phyloP scores from a whole-genome alignment of 1,284 basidiomycete species.

The Cryptococcus sp. region DNA sequence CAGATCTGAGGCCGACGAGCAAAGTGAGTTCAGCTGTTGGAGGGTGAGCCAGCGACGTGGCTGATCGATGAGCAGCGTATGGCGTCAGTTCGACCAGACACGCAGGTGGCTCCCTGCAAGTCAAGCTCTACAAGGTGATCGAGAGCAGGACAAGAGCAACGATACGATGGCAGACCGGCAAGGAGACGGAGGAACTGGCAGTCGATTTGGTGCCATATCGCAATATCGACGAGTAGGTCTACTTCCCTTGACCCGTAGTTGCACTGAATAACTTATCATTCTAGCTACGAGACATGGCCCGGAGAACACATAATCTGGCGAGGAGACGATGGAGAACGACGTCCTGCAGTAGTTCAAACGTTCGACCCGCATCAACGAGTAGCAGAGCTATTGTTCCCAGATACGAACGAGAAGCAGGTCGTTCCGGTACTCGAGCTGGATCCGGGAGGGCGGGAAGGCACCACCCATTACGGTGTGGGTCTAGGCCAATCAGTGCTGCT shows the following conservation, averaged over 20 bases:
- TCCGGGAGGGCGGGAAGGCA: conserved; percentile 56
- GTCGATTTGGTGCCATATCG: conserved; percentile 75
- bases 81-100: conserved; percentile 28
- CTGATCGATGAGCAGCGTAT: conserved; percentile 9
- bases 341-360: conserved; percentile 73
- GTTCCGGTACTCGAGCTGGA: conserved; percentile 86
- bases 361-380: conserved; percentile 73
- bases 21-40: conserved; percentile 11
- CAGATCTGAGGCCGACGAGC: conserved; percentile 18
- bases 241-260: not conserved
- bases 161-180: conserved; percentile 89
- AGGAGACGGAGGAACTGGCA: conserved; percentile 61
- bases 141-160: conserved; percentile 69
- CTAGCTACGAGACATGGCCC: conserved; percentile 61
- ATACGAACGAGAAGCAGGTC: conserved; percentile 58
- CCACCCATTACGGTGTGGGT: conserved; percentile 69
- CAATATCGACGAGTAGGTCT: conserved; percentile 53
- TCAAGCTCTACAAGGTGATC: conserved; percentile 65
- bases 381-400: conserved; percentile 55
- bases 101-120: conserved; percentile 50
- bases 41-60: not conserved
- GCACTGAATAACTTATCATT: conserved; percentile 9
- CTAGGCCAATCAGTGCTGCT: conserved; percentile 83
- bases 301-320: conserved; percentile 89
- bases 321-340: conserved; percentile 63